These are phyloP conservation scores for Lasiodiplodia sp. DNA, from an alignment of 2,329 filamentous ascomycete species.

Conservation along the genomic window DNA sequence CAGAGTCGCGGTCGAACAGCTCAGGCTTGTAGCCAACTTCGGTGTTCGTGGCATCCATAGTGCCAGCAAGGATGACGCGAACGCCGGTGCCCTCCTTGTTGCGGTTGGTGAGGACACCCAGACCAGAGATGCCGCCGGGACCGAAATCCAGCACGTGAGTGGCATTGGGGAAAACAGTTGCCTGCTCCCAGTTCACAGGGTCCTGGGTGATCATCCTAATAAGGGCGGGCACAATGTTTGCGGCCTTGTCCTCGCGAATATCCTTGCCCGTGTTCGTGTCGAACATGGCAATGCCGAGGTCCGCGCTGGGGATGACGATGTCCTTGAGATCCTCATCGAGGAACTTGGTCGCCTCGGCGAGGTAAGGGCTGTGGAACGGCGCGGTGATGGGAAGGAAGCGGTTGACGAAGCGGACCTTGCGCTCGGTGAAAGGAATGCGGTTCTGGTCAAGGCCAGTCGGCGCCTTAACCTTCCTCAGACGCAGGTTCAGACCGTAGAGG, in stretches of 20 bases:
- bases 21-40: conserved; percentile 99
- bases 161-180: conserved; percentile 86
- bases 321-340: conserved; percentile 89
- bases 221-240: conserved; percentile 84
- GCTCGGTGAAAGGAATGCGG: conserved; percentile 90
- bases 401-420: conserved; percentile 96
- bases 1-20: conserved; percentile 93
- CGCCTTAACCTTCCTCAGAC: conserved; percentile 95
- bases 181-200: conserved; percentile 94
- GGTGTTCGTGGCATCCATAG: conserved; percentile 86
- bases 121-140: conserved; percentile 93
- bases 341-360: conserved; percentile 79
- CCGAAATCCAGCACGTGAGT: conserved; percentile 98
- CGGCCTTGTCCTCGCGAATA: conserved; percentile 70
- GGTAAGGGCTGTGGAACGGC: conserved; percentile 97
- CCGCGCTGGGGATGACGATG: conserved; percentile 74
- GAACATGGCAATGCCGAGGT: conserved; percentile 84
- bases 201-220: conserved; percentile 94
- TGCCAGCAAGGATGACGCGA: conserved; percentile 90
- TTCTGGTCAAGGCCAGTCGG: conserved; percentile 97
- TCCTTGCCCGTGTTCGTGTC: conserved; percentile 91
- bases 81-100: conserved; percentile 99
- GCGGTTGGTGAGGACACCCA: conserved; percentile 94
- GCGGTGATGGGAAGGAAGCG: conserved; percentile 97
- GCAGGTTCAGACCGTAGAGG: conserved; percentile 92